phyloP scores from a whole-genome alignment of 139 green algal species.

The Coelastrella sp. region DNA sequence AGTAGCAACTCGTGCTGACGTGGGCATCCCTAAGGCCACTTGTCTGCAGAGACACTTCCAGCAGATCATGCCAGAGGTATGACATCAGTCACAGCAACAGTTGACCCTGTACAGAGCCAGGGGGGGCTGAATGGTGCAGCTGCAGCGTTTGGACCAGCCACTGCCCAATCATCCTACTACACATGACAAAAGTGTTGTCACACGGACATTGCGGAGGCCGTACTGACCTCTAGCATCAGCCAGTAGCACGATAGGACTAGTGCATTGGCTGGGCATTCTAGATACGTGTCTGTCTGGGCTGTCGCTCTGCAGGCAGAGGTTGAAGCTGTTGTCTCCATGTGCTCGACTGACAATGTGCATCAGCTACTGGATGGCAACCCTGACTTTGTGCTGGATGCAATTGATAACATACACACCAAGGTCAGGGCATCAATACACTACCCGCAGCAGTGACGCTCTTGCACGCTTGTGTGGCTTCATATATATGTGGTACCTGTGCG shows the following conservation, averaged over 20 bases:
- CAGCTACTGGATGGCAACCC: slow-evolving; percentile 82
- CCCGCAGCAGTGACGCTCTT: too few species aligned
- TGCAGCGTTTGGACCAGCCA: too few species aligned
- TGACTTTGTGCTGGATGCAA: slow-evolving; percentile 96
- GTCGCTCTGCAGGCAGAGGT: slow-evolving; percentile 59
- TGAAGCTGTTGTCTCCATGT: slow-evolving; percentile 84
- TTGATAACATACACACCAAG: slow-evolving; percentile 99
- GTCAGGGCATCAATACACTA: slow-evolving; percentile 61
- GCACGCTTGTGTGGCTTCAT: too few species aligned
- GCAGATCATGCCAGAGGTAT: slow-evolving; percentile 92
- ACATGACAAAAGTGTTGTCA: too few species aligned
- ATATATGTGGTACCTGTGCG: too few species aligned
- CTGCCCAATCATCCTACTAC: too few species aligned
- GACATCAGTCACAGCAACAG: neutral
- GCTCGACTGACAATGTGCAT: slow-evolving; percentile 78
- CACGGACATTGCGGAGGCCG: too few species aligned
- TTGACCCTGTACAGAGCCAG: neutral
- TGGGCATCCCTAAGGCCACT: slow-evolving; percentile 91
- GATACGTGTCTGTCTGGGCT: too few species aligned
- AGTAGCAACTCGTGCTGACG: slow-evolving; percentile 91
- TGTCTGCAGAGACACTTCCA: slow-evolving; percentile 86
- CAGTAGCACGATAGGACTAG: too few species aligned
- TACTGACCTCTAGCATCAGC: too few species aligned
- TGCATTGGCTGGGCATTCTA: too few species aligned
- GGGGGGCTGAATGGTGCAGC: too few species aligned